These are phyloP conservation scores for Trifolium fragiferum DNA, from an alignment of 306 rosid genomes.

Conservation along the genomic window DNA sequence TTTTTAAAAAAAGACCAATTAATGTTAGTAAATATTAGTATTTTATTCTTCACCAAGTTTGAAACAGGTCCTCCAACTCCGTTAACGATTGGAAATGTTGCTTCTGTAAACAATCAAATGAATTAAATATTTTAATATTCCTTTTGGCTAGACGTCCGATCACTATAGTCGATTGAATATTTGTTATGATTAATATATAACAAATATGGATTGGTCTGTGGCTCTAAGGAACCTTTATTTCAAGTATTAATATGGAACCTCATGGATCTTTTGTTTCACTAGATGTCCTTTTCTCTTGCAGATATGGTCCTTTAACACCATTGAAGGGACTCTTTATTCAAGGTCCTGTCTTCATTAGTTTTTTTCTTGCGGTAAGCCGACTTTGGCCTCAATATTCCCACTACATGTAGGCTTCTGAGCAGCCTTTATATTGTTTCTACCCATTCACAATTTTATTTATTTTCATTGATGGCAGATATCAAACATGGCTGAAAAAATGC, in stretches of 20 bases:
- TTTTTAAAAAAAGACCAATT: background rate
- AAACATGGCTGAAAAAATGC: slow-evolving; percentile 89
- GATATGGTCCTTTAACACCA: slow-evolving; percentile 89
- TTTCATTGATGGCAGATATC: slow-evolving; percentile 59
- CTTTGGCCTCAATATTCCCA: slow-evolving; percentile 33
- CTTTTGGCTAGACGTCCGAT: slow-evolving; percentile 32
- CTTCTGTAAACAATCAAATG: slow-evolving; percentile 10
- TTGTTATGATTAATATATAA: slow-evolving; percentile 18
- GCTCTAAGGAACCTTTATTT: slow-evolving; percentile 23
- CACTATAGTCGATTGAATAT: slow-evolving; percentile 9
- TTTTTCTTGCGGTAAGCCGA: slow-evolving; percentile 85
- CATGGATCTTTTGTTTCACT: slow-evolving; percentile 36
- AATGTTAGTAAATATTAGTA: background rate
- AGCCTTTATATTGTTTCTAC: slow-evolving; percentile 36
- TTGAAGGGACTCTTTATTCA: slow-evolving; percentile 79
- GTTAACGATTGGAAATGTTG: slow-evolving; percentile 22
- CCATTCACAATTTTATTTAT: slow-evolving; percentile 30
- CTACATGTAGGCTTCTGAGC: slow-evolving; percentile 22
- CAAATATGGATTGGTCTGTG: slow-evolving; percentile 1
- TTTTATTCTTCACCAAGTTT: background rate
- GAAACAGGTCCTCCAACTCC: background rate
- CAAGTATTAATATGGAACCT: slow-evolving; percentile 25
- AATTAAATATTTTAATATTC: slow-evolving; percentile 28
- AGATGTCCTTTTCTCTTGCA: slow-evolving; percentile 48
- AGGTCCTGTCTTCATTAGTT: slow-evolving; percentile 86